Evolutionary conservation across 2,329 filamentous ascomycete genomes (phyloP), one percentile per base, ranked within the genome.

Genomic region (Alternaria solani): DNA sequence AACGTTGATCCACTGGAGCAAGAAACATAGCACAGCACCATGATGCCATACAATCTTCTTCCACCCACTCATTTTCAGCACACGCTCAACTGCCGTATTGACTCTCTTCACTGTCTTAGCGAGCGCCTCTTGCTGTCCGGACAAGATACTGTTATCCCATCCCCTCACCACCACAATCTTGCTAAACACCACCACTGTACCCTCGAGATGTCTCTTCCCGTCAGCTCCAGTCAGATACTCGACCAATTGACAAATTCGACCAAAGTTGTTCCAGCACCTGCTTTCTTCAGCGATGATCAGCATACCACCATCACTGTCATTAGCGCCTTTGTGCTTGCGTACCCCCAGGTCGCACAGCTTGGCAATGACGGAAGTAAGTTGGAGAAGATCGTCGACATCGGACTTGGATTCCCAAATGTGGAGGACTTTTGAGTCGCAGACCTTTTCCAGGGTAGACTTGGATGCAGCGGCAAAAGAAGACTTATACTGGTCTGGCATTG

Each of bases 401-500:
- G 72, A 70, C 12, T 75, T 67, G 0, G 67, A 63, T 48, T 78
- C 75, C 75, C 75, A 78, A n/a, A 78, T 60, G 47, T 76, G 73
- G 1, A 78, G 59, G 11, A 66, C 66, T 6, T 63, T 47, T 6
- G 65, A 28, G 25, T 73, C 59, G 46, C 69, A 73, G 14, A 75
- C 59, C 20, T 65, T 64, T 16, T 69, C 60, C 0, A 73, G 55
- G 2, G 69, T 65, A 1, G 60, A 48, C 18, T 66, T 62, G 0
- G 74, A 75, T 2, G 67, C 60, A 6, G 51, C 56, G 18, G 66
- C 55, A 46, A 76, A 73, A 6, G 66, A 34, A 1, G 62, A 36
- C 39, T 72, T 73, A 63, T 74, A 67, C 18, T 70, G 53, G 4
- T 59, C 39, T 1, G 75, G 75, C 49, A 73, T 73, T 2, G 58